phyloP scores from a whole-genome alignment of 2,329 filamentous ascomycete genomes.

The Cordyceps sp. region DNA sequence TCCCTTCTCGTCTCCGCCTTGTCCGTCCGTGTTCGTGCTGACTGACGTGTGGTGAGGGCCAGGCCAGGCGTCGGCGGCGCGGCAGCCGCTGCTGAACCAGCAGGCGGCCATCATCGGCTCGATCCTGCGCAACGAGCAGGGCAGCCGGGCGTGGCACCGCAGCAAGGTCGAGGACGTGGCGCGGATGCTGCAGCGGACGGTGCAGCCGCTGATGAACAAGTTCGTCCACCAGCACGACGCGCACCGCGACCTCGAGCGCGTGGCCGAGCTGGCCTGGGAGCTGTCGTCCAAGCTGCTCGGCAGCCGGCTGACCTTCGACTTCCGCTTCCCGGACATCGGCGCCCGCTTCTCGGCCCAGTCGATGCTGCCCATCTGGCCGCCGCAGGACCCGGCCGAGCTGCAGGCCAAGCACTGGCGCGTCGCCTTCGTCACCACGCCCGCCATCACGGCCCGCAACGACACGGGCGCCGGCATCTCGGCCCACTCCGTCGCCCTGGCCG shows the following conservation, averaged over 20 bases:
- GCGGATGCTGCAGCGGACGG: constrained; percentile 17
- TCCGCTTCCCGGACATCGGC: constrained; percentile 32
- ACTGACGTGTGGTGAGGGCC: not conserved
- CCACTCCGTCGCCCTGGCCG: constrained; percentile 25
- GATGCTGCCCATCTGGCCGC: constrained; percentile 29
- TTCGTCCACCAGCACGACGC: constrained; percentile 17
- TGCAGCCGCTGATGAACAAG: constrained; percentile 22
- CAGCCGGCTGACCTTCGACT: constrained; percentile 25
- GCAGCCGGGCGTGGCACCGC: constrained; percentile 13
- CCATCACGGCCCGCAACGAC: constrained; percentile 37
- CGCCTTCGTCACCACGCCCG: constrained; percentile 36
- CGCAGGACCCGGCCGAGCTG: constrained; percentile 22
- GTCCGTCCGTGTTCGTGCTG: not conserved
- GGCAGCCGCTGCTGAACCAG: constrained; percentile 22
- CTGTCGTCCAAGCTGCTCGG: constrained; percentile 30
- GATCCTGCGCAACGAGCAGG: constrained; percentile 18
- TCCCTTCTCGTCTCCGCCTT: not conserved
- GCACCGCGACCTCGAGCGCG: constrained; percentile 22
- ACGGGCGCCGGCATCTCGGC: constrained; percentile 25
- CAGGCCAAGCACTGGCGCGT: constrained; percentile 34
- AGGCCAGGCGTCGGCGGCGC: constrained; percentile 17
- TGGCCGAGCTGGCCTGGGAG: constrained; percentile 25
- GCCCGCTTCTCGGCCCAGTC: constrained; percentile 29
- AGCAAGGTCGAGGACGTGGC: constrained; percentile 24
- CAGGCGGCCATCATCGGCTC: constrained; percentile 18